Conservation (phyloP, 1,139 yeast genomes). For the Insectozyma bohioensis region DNA sequence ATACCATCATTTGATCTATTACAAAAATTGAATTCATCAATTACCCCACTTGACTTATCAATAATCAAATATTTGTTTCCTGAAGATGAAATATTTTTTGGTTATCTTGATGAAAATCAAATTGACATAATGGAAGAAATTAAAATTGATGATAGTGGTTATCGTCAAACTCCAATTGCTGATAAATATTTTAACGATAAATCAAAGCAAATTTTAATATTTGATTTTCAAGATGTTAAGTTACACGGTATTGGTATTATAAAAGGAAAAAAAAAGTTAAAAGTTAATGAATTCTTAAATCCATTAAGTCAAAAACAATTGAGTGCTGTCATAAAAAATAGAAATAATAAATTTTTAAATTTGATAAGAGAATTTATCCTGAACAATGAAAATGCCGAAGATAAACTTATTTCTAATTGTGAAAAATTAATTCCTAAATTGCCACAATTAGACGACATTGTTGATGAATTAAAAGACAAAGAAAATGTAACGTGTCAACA, state of each 20-base stretch:
- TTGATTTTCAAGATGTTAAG: conserved; percentile 76
- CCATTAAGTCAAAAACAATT: conserved; percentile 38
- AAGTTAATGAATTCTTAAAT: conserved; percentile 16
- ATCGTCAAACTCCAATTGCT: conserved; percentile 34
- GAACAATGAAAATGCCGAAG: conserved; percentile 25
- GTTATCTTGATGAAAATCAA: conserved; percentile 75
- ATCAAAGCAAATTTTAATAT: conserved; percentile 55
- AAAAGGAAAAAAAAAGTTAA: conserved; percentile 22
- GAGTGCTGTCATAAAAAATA: conserved; percentile 56
- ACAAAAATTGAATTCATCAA: conserved; percentile 29
- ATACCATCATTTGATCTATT: conserved; percentile 40
- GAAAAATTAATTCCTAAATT: conserved; percentile 46
- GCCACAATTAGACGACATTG: conserved; percentile 30
- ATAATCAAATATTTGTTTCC: conserved; percentile 65
- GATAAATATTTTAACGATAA: conserved; percentile 29
- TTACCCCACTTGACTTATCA: conserved; percentile 57
- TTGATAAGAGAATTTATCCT: conserved; percentile 14
- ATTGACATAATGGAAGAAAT: conserved; percentile 37
- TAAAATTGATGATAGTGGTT: conserved; percentile 42
- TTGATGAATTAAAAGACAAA: conserved; percentile 39
- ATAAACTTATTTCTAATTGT: conserved; percentile 33
- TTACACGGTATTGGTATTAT: conserved; percentile 39
- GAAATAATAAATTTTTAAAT: conserved; percentile 53
- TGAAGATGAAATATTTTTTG: conserved; percentile 59
- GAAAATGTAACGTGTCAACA: conserved; percentile 5